phyloP scores from a whole-genome alignment of 2,329 filamentous ascomycete species.

The Exophiala mesophila region DNA sequence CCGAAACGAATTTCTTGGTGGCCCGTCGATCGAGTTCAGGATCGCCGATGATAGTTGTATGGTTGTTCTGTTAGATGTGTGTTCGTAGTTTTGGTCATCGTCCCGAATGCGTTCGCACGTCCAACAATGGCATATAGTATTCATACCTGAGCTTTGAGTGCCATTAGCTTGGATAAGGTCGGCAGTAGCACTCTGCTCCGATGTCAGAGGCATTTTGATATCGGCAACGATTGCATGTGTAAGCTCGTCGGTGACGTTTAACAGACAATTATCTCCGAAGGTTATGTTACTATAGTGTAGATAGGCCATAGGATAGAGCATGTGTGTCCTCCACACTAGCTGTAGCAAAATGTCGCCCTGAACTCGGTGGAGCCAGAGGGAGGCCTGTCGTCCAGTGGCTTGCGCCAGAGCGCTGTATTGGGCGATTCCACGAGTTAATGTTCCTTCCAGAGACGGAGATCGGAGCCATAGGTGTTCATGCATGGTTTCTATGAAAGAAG shows the following conservation, averaged over 20 bases:
- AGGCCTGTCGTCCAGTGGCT: not conserved
- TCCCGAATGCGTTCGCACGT: constrained; percentile 20
- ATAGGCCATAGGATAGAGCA: constrained; percentile 14
- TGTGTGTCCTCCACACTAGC: constrained; percentile 19
- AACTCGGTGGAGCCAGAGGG: constrained; percentile 2
- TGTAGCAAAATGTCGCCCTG: constrained; percentile 4
- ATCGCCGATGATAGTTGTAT: too few species aligned
- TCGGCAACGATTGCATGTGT: not conserved
- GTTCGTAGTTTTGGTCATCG: constrained; percentile 4
- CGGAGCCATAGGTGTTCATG: constrained; percentile 19
- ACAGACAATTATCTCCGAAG: constrained; percentile 1
- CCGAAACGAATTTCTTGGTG: not conserved
- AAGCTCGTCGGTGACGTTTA: not conserved
- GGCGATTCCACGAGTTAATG: constrained; percentile 9
- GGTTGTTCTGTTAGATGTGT: too few species aligned
- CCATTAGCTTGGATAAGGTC: too few species aligned
- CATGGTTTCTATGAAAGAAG: constrained; percentile 9
- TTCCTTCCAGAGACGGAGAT: constrained; percentile 15
- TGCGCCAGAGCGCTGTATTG: constrained; percentile 7
- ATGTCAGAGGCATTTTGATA: not conserved
- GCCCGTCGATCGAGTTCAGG: too few species aligned
- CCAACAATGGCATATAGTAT: constrained; percentile 16
- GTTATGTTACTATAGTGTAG: not conserved
- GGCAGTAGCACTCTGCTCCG: not conserved
- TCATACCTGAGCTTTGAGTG: not conserved